Base-by-base conservation (phyloP, 2,329 filamentous ascomycete species). In the Plenodomus biglobosus region DNA sequence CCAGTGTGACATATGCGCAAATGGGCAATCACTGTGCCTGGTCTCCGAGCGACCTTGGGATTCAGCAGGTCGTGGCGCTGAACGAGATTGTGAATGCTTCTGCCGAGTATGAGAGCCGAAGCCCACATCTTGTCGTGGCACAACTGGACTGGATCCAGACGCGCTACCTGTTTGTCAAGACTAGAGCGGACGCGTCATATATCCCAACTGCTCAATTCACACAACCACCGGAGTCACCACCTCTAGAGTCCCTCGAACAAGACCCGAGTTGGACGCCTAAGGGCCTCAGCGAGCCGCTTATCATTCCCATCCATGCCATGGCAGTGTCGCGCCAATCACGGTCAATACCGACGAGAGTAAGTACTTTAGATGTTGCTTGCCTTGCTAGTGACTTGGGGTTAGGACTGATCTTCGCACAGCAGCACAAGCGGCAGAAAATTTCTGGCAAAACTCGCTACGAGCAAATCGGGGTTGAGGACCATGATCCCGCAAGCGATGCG, bases 71-170 rank as follows among this genome's bases (percentile, higher is more conserved):
- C 0, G 73, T 96, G 38, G 88, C 88, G 24, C 74, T 96, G 38
- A 94, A 92, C 61, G 92, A 96, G 67, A 84, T 96, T 38, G 84
- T 95, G 62, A 96, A 96, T 64, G 77, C 78, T 0, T 85, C 90
- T 0, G 42, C 68, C 0, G 63, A 85, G 38, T 96, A 88, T 61
- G 69, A 79, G 4, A 79, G 75, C 52, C 59, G 8, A 0, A 55
- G 0, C 0, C 86, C 86, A 0, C 83, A 85, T 71, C 84, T 88
- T 39, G 92, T 96, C 8, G 84, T 96, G 1, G 68, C 81, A 20
- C 77, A 90, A 38, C 74, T 87, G 8, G 86, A 95, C 62, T 96
- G 92, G 92, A 91, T 95, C 50, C 90, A 95, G 64, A 91, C 90
- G 20, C 82, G 91, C 37, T 96, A 95, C 69, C 78, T 96, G 1